Evolutionary conservation across 305 asterid species (phyloP), one percentile per base, ranked within the genome.

Genomic region (Fraxinus dipetala): DNA sequence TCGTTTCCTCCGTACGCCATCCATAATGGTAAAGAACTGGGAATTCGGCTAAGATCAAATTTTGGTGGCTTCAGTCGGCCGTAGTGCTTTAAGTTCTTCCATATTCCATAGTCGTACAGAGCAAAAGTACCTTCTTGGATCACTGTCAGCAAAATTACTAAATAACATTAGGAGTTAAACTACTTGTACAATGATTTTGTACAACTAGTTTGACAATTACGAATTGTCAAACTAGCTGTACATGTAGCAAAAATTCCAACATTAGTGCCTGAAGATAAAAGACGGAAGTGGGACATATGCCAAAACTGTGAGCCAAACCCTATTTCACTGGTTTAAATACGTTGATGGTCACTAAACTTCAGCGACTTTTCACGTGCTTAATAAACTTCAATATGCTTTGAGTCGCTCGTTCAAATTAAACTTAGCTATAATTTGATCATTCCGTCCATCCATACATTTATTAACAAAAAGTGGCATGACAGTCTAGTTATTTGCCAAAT

Each of bases 1-100:
- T 96, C 98, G 6, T 87, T 91, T 83, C 97, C 97, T 14, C 99
- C 98, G 28, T 93, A 93, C 22, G 91, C 98, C 93, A 94, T 91
- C 98, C 97, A 95, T 16, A 94, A 79, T 18, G 98, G 97, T 87
- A 92, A 80, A 13, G 97, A 83, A 74, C 87, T 89, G 20, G 99
- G 99, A 31, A 94, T 94, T 76, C 84, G 80, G 85, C 91, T 79
- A 77, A 96, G 88, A 78, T 93, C 95, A 83, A 96, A 94, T 13
- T 32, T 67, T 14, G 98, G 99, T 78, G 98, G 98, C 81, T 83
- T 84, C 81, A 69, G 26, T 76, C 84, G 92, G 77, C 93, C 88
- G 84, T 94, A 94, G 70, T 83, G 85, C 85, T 31, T 73, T 67
- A 93, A 36, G 81, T 96, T 96, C 81, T 86, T 96, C 97, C 87